Evolutionary conservation across 306 rosid species (phyloP).

Genomic region (Ormosia semicastrata): DNA sequence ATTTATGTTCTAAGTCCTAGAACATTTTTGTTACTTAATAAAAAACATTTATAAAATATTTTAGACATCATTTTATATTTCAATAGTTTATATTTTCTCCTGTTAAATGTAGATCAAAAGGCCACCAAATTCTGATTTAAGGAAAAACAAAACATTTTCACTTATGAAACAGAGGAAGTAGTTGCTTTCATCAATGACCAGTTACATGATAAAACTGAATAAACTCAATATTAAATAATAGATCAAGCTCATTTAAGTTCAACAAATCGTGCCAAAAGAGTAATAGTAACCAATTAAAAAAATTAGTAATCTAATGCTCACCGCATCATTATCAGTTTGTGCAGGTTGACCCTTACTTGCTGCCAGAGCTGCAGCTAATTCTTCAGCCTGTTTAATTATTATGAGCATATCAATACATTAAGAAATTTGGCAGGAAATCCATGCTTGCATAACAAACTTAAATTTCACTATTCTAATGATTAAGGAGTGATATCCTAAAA

Average conservation of each 20-base stretch:
- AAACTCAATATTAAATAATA: no score
- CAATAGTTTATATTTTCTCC: background rate
- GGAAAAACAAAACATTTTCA: no score
- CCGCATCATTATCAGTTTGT: constrained; percentile 64
- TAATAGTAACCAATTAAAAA: background rate
- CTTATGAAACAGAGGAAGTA: no score
- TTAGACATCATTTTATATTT: background rate
- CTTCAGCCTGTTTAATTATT: constrained; percentile 73
- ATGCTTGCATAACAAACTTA: background rate
- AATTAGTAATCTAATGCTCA: constrained; percentile 36
- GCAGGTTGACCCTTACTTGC: constrained; percentile 71
- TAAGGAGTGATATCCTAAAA: background rate
- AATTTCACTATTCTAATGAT: background rate
- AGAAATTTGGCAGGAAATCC: background rate
- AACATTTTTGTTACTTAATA: no score
- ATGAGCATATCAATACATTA: constrained; percentile 22
- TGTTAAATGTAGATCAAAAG: no score
- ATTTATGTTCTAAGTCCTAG: no score
- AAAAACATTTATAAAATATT: no score
- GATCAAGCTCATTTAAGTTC: no score
- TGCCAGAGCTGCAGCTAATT: constrained; percentile 84
- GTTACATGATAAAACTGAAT: no score
- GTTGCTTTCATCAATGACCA: no score
- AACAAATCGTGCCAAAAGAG: no score
- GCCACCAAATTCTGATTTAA: no score